Percentiles rank a stretch among this genome's conserved stretches.
Evolutionary conservation across 441 rosid species (phyloP).

Genomic region (Heliophila coronopifolia): DNA sequence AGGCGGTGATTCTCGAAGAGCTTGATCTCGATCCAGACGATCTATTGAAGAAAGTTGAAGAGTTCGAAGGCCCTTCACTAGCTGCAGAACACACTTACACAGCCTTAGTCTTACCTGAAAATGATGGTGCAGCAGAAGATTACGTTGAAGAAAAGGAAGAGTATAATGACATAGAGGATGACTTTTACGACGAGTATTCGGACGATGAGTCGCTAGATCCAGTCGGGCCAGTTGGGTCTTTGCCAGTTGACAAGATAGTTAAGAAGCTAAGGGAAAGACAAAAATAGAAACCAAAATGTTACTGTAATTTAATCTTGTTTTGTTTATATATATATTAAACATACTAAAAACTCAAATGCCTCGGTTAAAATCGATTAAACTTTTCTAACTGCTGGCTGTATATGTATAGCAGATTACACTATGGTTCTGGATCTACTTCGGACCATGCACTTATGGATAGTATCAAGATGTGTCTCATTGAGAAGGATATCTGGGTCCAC

Average conservation of each 20-base stretch:
- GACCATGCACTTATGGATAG: background rate
- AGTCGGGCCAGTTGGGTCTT: conserved; percentile 36
- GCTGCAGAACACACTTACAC: conserved; percentile 66
- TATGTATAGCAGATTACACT: background rate
- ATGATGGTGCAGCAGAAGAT: conserved; percentile 29
- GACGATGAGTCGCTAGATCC: conserved; percentile 42
- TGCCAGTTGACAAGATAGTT: conserved; percentile 58
- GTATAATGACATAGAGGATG: conserved; percentile 29
- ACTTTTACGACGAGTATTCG: conserved; percentile 34
- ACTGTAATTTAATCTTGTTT: background rate
- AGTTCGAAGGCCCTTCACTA: conserved; percentile 55
- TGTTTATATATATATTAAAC: conserved; percentile 3
- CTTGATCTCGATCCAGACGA: conserved; percentile 52
- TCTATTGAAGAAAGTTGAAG: conserved; percentile 63
- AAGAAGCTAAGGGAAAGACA: conserved; percentile 32
- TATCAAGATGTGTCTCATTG: conserved; percentile 1
- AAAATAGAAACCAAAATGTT: conserved; percentile 11
- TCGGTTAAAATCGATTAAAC: background rate
- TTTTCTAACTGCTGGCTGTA: no score
- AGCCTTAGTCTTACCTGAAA: conserved; percentile 41
- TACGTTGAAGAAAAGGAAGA: conserved; percentile 23
- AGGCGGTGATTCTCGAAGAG: conserved; percentile 57
- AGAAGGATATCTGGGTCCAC: background rate
- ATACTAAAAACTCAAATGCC: background rate
- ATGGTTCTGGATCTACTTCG: background rate